Evolutionary conservation across 345 rosid genomes (phyloP), one percentile per base, ranked within the genome.

Genomic region (Nephelium lappaceum): DNA sequence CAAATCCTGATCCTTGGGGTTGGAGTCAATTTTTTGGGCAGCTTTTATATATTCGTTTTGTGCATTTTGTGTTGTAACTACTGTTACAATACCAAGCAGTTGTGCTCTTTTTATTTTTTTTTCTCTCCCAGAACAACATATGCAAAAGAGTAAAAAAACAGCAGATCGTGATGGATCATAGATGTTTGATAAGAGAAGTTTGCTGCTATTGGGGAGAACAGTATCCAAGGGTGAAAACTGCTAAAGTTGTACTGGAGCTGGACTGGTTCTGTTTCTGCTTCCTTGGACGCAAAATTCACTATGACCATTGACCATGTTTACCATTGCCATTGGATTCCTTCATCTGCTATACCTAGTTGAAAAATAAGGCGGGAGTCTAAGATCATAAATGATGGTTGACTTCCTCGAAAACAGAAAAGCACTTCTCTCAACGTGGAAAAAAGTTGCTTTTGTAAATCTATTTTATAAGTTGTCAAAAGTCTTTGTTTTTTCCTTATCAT

Each of bases 51-150:
- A 61, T 24, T 27, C 71, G 11, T 18, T 83, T 49, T 12, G 41
- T 36, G 24, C 72, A 18, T 76, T 45, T 75, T 53, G n/a, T 68
- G 67, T 55, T 68, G 67, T 63, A 47, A 55, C 82, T 76, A 27
- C 25, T 45, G 74, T 78, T 57, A 27, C 64, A 31, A 27, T 38
- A 39, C n/a, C 72, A 61, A 21, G 69, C 77, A n/a, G 58, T 79
- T n/a, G 15, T 76, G 42, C 65, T 27, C 43, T 47, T 27, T 15
- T 24, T 53, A 1, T 38, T 23, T 16, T 0, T n/a, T 49, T 11
- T 51, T 51, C 12, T 51, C 12, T 14, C 18, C 57, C 9, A 41
- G 43, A 41, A 41, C 43, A 49, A 3, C 25, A 25, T 12, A 19
- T 57, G 75, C 27, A 38, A 72, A 36, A 55, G 31, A 55, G 12